Evolutionary conservation across 768 basidiomycete genomes (phyloP).

Genomic region (Coprinopsis sp.): DNA sequence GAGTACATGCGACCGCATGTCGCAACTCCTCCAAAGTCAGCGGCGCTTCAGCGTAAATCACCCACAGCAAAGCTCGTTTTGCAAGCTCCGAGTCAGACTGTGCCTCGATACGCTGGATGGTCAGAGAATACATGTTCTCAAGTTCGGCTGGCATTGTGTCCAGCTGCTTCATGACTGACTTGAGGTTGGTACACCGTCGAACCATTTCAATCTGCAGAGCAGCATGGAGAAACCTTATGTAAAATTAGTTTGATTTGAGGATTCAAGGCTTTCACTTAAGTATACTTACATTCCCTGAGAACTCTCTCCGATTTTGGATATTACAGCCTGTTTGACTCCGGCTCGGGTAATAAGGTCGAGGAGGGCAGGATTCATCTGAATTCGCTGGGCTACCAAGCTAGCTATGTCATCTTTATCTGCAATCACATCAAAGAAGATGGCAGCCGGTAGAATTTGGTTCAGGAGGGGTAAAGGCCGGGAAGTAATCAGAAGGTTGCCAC

Average conservation of each 20-base stretch:
- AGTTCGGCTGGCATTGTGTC: background rate
- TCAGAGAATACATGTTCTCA: background rate
- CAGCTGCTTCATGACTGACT: background rate
- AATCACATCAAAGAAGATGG: background rate
- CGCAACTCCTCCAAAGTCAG: background rate
- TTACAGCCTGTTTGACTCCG: background rate
- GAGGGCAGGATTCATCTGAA: background rate
- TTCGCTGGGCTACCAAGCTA: background rate
- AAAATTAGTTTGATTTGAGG: background rate
- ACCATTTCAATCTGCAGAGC: background rate
- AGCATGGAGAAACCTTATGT: conserved; percentile 3
- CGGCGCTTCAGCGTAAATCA: background rate
- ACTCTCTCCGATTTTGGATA: background rate
- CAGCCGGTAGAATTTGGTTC: background rate
- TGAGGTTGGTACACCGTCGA: background rate
- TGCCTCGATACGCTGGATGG: background rate
- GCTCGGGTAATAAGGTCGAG: background rate
- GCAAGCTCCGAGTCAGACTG: background rate
- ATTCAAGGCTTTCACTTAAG: background rate
- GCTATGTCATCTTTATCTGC: background rate
- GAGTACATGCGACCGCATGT: background rate
- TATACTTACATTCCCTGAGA: background rate
- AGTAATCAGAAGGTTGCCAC: background rate
- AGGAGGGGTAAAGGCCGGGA: background rate
- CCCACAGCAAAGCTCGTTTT: background rate